These are phyloP conservation scores for Trichoderma reesei DNA, from an alignment of 495 filamentous ascomycete species.

Conservation along the genomic window DNA sequence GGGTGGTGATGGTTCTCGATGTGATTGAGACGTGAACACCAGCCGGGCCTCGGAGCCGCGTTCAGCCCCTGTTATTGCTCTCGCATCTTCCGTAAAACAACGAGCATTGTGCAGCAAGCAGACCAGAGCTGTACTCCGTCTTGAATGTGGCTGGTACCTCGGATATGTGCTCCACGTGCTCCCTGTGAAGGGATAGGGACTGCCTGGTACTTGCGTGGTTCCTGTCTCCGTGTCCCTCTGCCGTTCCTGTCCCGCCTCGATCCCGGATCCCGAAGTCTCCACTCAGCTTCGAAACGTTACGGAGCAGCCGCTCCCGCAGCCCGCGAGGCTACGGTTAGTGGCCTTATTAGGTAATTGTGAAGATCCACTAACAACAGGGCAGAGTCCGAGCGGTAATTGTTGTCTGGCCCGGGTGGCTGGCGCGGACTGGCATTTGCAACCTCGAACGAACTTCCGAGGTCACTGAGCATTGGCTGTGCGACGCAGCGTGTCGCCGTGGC, in stretches of 20 bases:
- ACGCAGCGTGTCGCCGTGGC: background rate
- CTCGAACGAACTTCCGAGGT: background rate
- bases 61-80: too few species aligned
- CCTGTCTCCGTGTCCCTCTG: too few species aligned
- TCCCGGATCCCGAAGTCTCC: conserved; percentile 1
- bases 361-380: background rate
- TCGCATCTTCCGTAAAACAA: too few species aligned
- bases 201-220: too few species aligned
- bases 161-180: too few species aligned
- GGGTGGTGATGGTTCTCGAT: too few species aligned
- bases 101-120: too few species aligned
- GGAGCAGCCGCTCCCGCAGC: background rate
- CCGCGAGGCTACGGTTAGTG: background rate
- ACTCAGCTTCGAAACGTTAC: background rate
- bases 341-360: background rate
- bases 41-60: too few species aligned
- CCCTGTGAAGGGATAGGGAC: too few species aligned
- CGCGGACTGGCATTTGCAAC: background rate
- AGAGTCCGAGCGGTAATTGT: background rate
- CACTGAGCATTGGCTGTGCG: background rate
- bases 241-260: background rate
- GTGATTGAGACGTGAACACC: too few species aligned
- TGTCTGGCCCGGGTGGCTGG: background rate
- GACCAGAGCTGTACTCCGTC: too few species aligned
- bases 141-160: too few species aligned